Base-by-base conservation (phyloP, 2,329 filamentous ascomycete species). In the Phialemoniopsis sp. region DNA sequence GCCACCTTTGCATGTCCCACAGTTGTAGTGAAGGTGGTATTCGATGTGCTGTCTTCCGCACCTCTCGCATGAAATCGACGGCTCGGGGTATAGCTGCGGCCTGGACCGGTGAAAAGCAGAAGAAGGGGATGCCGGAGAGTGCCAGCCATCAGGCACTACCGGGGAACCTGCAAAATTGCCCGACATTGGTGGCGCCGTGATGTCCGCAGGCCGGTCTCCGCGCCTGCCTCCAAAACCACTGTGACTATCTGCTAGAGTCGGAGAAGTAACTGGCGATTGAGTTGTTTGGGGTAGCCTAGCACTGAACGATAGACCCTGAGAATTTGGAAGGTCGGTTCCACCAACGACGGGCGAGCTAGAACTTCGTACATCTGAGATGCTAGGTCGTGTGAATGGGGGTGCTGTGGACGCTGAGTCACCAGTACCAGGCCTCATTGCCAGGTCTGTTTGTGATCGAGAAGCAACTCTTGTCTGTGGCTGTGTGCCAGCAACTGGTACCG, bases 1-100 rank as follows among this genome's bases (percentile, higher is more conserved):
- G 1, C 87, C 88, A 6, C 72, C 65, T 13, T 76, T 70, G 59
- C 91, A 96, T 36, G 71, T 69, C 3, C 65, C 60, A 60, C 91
- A 97, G 55, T 86, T 86, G 62, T 91, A 95, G 59, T 96, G 88
- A 3, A 95, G 66, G 8, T 88, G 80, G 50, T 95, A 89, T 56
- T 95, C 85, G 29, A 96, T 90, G 44, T 89, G 77, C 6, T 69
- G 53, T 46, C 76, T 84, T 15, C 70, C 65, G 57, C 91, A 97
- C 9, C 78, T 70, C 29, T 80, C 76, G 57, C 91, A 96, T 8
- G 70, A 72, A 37, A 95, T 78, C 2, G 78, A 80, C 1, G 89
- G 88, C 53, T 94, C 88, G 2, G 68, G 59, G 46, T 77, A 87
- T 2, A 78, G 63, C 50, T 77, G 65, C 45, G 72, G 60, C 55